Percentiles rank a stretch among this genome's conserved stretches.
Conservation (phyloP, 1,284 basidiomycete species). For the Mixia osmundae region DNA sequence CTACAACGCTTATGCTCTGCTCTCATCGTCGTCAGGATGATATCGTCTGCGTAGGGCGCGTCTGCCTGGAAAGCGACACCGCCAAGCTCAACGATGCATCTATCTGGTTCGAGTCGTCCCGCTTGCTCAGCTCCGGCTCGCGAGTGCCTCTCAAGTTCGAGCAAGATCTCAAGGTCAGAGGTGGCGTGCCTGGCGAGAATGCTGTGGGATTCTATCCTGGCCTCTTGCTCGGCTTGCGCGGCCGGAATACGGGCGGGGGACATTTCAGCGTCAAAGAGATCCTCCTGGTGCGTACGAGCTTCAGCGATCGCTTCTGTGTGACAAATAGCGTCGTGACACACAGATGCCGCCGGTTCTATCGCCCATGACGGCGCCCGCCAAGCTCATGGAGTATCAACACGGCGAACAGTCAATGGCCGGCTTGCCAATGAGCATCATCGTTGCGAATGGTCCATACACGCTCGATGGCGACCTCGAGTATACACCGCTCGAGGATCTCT, state of each 20-base stretch:
- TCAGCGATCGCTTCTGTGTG: neutral
- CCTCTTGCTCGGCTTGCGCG: slow-evolving; percentile 62
- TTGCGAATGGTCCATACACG: slow-evolving; percentile 63
- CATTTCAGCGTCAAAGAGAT: slow-evolving; percentile 68
- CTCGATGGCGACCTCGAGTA: slow-evolving; percentile 3
- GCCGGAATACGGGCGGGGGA: slow-evolving; percentile 70
- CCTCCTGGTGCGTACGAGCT: slow-evolving; percentile 33
- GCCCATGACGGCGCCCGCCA: slow-evolving; percentile 18
- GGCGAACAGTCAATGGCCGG: slow-evolving; percentile 20
- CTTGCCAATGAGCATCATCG: slow-evolving; percentile 36
- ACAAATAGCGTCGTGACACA: neutral
- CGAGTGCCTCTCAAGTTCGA: slow-evolving; percentile 49
- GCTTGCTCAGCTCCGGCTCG: slow-evolving; percentile 38
- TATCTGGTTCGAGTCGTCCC: slow-evolving; percentile 54
- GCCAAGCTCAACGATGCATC: slow-evolving; percentile 47
- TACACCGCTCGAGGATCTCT: neutral
- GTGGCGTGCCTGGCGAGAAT: slow-evolving; percentile 36
- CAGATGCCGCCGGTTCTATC: slow-evolving; percentile 25
- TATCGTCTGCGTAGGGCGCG: slow-evolving; percentile 52
- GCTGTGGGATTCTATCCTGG: slow-evolving; percentile 69
- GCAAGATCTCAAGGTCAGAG: slow-evolving; percentile 38
- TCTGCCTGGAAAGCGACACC: slow-evolving; percentile 40
- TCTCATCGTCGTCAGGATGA: too few species aligned
- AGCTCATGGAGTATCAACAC: slow-evolving; percentile 20
- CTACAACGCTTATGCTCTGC: too few species aligned